Evolutionary conservation across 2,329 filamentous ascomycete species (phyloP), one percentile per base, ranked within the genome.

Genomic region (Penicillium sp.): DNA sequence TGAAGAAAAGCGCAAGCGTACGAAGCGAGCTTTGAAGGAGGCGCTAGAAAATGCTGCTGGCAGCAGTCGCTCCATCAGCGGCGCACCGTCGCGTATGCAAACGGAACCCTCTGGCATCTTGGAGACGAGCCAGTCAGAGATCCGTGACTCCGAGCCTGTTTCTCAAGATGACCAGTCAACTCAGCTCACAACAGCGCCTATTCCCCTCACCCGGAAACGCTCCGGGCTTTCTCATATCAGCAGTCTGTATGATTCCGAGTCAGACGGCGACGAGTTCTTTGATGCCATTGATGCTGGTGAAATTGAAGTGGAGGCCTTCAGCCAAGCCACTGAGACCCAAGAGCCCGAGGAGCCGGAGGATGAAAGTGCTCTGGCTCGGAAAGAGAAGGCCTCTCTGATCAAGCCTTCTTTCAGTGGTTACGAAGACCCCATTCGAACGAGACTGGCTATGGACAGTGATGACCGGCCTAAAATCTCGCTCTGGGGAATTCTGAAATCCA

Each of bases 401-500:
- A 86, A 84, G 63, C 84, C 85, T 43, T 91, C 90, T 0, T 98
- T 92, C 79, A 86, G 82, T 61, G 95, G 95, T 4, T 99, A 99
- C 68, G 95, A 99, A 73, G 91, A 96, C 67, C 90, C 91, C 11
- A 82, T 96, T 39, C 84, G 95, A 49, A 84, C 84, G 61, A 87
- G 83, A 65, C 82, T 98, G 42, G 93, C 92, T 76, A 86, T 98
- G 82, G 93, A 98, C 68, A 89, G 88, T 31, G 95, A 99, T 72
- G 86, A 99, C 71, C 82, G 95, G 67, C 95, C 95, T 0, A 97
- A 93, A 79, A 91, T 98, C 59, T 95, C 90, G 29, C 86, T 99
- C 44, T 99, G 95, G 95, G 89, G 90, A 64, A 97, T 99, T 66
- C 80, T 99, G 62, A 99, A 98, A 79, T 98, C 93, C 22, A 98